Evolutionary conservation across 148 eudicot genomes (phyloP).

Genomic region (Fagopyrum tataricum): DNA sequence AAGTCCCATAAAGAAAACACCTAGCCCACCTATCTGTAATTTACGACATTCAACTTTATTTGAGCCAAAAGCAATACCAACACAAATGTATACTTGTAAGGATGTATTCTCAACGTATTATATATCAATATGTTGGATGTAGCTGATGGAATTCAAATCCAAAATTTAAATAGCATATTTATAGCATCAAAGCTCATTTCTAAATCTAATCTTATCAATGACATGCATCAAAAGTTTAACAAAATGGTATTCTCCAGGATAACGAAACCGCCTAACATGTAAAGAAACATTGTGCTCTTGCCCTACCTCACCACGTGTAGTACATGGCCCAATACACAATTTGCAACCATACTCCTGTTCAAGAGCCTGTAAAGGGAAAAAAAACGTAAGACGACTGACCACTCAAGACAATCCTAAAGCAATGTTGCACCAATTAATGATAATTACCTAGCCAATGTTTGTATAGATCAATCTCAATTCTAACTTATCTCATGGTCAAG

Average conservation of each 20-base stretch:
- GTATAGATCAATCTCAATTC: not conserved
- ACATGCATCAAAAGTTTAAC: not conserved
- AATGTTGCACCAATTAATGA: not conserved
- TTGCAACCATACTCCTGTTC: constrained; percentile 89
- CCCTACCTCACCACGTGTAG: constrained; percentile 94
- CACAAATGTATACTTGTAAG: not conserved
- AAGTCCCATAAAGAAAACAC: not conserved
- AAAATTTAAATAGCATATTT: constrained; percentile 1
- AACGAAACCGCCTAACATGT: not conserved
- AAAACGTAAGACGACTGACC: not conserved
- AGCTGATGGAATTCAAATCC: not conserved
- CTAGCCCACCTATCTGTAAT: not conserved
- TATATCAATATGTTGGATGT: not conserved
- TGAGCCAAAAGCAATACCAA: not conserved
- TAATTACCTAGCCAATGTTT: not conserved
- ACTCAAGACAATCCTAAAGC: constrained; percentile 11
- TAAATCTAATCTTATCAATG: not conserved
- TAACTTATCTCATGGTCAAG: not conserved
- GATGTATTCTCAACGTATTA: not conserved
- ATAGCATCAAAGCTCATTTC: not conserved
- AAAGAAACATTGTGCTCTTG: not conserved
- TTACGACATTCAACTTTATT: not conserved
- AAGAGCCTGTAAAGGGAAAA: constrained; percentile 40
- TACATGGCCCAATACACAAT: constrained; percentile 92
- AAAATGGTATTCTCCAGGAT: not conserved